These are phyloP conservation scores for Backusella australiensis DNA, from an alignment of 192 early-diverging fungal genomes.

Conservation along the genomic window DNA sequence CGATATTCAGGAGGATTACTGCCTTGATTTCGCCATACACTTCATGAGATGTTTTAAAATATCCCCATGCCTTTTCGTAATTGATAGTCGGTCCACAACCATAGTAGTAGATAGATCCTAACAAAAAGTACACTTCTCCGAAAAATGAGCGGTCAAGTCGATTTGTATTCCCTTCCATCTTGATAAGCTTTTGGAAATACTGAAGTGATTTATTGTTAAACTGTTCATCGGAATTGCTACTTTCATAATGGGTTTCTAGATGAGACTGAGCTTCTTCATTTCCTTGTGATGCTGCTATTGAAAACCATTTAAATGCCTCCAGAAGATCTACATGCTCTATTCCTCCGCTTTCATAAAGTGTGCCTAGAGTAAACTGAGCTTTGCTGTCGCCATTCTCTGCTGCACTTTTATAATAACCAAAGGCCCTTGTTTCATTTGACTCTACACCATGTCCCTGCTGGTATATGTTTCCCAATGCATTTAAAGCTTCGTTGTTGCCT, in stretches of 20 bases:
- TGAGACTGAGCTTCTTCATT: background rate
- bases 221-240: rapidly evolving
- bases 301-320: background rate
- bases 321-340: no score
- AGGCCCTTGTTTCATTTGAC: background rate
- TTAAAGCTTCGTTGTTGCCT: background rate
- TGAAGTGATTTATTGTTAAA: background rate
- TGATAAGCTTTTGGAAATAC: no score
- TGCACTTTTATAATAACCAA: no score
- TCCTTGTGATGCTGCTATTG: background rate
- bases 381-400: no score
- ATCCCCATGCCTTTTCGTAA: background rate
- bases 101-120: no score
- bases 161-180: background rate
- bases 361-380: no score
- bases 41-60: no score
- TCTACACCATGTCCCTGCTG: background rate
- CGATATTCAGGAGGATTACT: background rate
- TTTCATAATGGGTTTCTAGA: background rate
- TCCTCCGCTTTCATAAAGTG: no score
- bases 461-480: background rate
- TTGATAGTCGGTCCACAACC: background rate
- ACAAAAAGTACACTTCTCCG: background rate
- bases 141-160: background rate
- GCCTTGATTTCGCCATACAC: no score